Evolutionary conservation across 2,329 filamentous ascomycete species (phyloP).

Genomic region (Stagonosporopsis rhizophila): DNA sequence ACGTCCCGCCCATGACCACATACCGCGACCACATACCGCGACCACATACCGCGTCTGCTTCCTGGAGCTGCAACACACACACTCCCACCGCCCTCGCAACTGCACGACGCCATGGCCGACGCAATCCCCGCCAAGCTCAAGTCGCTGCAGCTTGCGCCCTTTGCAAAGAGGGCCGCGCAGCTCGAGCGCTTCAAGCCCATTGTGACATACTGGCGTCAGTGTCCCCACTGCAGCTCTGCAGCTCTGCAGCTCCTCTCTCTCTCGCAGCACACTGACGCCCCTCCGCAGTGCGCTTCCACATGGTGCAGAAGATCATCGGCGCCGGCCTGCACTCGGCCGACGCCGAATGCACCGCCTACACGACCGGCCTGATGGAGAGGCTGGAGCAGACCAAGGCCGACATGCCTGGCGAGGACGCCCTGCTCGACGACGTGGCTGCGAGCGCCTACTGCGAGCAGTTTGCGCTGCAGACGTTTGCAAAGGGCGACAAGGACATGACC

Average conservation of each 20-base stretch:
- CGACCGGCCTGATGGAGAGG: conserved; percentile 85
- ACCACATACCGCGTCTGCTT: conserved; percentile 8
- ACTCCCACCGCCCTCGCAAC: too few relatives aligned
- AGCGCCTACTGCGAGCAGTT: conserved; percentile 96
- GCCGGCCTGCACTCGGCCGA: conserved; percentile 80
- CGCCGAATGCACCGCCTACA: conserved; percentile 80
- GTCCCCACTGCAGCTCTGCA: neutral
- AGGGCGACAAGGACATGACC: conserved; percentile 81
- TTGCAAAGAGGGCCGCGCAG: conserved; percentile 82
- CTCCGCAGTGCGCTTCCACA: conserved; percentile 60
- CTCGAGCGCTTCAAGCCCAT: conserved; percentile 84
- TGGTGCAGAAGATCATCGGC: conserved; percentile 87
- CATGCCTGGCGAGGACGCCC: conserved; percentile 79
- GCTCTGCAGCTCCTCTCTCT: too few relatives aligned
- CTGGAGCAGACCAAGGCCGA: conserved; percentile 81
- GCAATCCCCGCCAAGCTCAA: conserved; percentile 75
- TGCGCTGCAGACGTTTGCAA: conserved; percentile 83
- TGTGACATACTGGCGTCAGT: conserved; percentile 92
- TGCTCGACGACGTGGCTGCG: conserved; percentile 83
- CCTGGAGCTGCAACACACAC: too few relatives aligned
- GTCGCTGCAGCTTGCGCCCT: conserved; percentile 81
- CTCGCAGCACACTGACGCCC: conserved; percentile 26
- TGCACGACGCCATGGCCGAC: conserved; percentile 67
- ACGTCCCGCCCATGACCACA: conserved; percentile 19
- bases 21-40: conserved; percentile 11